Evolutionary conservation across 1,284 basidiomycete species (phyloP).

Genomic region (Cryptococcus sp.): DNA sequence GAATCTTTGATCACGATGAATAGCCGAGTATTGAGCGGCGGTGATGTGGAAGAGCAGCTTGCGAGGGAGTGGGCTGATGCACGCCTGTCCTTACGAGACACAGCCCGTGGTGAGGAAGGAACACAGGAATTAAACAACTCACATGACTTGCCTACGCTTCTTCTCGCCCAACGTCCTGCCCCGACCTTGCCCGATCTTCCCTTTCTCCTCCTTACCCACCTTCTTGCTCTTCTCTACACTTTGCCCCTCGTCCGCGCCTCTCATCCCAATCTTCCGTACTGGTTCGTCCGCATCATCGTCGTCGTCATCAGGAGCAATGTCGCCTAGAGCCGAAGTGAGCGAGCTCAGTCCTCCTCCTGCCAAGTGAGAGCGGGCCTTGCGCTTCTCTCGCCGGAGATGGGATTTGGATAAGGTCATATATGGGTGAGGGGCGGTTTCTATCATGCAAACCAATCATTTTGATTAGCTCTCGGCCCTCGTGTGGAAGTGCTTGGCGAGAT

Average conservation of each 20-base stretch:
- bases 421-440: conserved; percentile 31
- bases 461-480: no score
- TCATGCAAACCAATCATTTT: no score
- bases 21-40: no score
- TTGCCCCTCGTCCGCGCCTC: conserved; percentile 11
- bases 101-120: not conserved
- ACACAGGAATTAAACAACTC: conserved; percentile 18
- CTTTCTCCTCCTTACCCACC: conserved; percentile 20
- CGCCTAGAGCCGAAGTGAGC: conserved; percentile 37
- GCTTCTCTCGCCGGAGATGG: conserved; percentile 45
- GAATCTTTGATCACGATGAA: no score
- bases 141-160: conserved; percentile 49
- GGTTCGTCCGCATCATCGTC: not conserved
- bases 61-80: not conserved
- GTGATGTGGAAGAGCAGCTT: no score
- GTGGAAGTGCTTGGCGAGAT: no score
- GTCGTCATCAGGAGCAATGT: conserved; percentile 2
- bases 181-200: conserved; percentile 47
- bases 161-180: conserved; percentile 47
- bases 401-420: conserved; percentile 45
- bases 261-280: conserved; percentile 7
- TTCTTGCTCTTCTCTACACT: conserved; percentile 15
- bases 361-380: conserved; percentile 40
- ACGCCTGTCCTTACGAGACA: no score
- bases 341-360: conserved; percentile 35